Percentiles rank a stretch among this genome's conserved stretches.
Conservation (phyloP, 192 early-diverging fungal species). For the Podochytrium sp. region DNA sequence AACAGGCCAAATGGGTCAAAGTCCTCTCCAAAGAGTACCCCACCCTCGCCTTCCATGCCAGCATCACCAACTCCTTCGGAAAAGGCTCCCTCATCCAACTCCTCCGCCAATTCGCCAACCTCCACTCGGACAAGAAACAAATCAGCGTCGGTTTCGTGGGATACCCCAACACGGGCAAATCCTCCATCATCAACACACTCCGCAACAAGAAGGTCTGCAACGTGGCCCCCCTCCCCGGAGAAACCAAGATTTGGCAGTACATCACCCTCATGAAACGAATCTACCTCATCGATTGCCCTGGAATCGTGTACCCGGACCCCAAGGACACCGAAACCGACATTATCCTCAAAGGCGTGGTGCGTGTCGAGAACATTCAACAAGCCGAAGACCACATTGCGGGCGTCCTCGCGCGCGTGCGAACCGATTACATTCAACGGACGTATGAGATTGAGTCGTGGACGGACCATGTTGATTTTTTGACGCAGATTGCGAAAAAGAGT, state of each 20-base stretch:
- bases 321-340: slow-evolving; percentile 94
- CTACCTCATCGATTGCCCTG: slow-evolving; percentile 98
- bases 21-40: slow-evolving; percentile 88
- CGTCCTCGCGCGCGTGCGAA: slow-evolving; percentile 79
- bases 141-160: slow-evolving; percentile 98
- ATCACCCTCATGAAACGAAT: slow-evolving; percentile 98
- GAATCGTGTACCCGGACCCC: slow-evolving; percentile 87
- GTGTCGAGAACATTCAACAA: slow-evolving; percentile 85
- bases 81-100: slow-evolving; percentile 97
- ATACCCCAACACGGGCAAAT: slow-evolving; percentile 97
- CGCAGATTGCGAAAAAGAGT: slow-evolving; percentile 79
- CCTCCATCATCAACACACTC: slow-evolving; percentile 98
- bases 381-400: slow-evolving; percentile 92
- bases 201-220: slow-evolving; percentile 96
- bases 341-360: slow-evolving; percentile 94
- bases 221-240: slow-evolving; percentile 97
- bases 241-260: slow-evolving; percentile 99
- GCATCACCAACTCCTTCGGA: slow-evolving; percentile 98
- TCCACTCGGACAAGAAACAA: slow-evolving; percentile 98
- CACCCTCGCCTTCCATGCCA: slow-evolving; percentile 98
- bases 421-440: slow-evolving; percentile 89
- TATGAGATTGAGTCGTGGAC: slow-evolving; percentile 88
- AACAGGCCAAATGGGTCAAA: slow-evolving; percentile 89
- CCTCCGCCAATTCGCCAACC: slow-evolving; percentile 91
- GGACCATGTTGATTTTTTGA: slow-evolving; percentile 87